Evolutionary conservation across 2,329 filamentous ascomycete genomes (phyloP), one percentile per base, ranked within the genome.

Genomic region (Hypocreales sp.): DNA sequence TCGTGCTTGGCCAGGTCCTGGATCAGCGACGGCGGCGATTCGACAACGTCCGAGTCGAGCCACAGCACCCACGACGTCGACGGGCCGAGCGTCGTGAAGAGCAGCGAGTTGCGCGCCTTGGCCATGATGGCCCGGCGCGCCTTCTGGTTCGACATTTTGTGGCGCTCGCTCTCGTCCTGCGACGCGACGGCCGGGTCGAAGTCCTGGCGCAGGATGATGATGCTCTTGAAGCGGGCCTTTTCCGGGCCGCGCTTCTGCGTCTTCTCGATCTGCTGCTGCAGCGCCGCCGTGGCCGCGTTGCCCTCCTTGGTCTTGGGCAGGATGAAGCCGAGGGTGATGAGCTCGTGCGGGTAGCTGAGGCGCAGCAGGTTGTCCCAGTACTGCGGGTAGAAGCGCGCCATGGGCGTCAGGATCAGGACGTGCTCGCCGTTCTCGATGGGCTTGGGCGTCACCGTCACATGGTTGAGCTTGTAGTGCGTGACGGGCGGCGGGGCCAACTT

Each of bases 271-370:
- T 83, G 78, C 31, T 77, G 75, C 55, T 98, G 86, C 29, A 98
- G 61, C 21, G 79, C 75, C 6, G 73, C 60, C 11, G 84, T 90
- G 3, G 90, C 90, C 16, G 74, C 64, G 51, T 95, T 92, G 32
- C 90, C 90, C 41, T 94, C 86, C 47, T 79, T 79, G 25, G 76
- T 92, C 58, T 92, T 92, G 28, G 90, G 90, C 16, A 93, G 75
- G 47, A 98, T 95, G 58, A 95, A 98, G 21, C 83, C 90, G 16
- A 98, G 64, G 1, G 83, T 92, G 46, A 98, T 92, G 36, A 95
- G 71, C 33, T 93, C 80, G 56, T 94, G 90, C 4, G 90, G 90
- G 50, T 95, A 98, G 44, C 58, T 67, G 30, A 98, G 67, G 47
- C 72, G 72, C 39, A 86, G 51, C 16, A 98, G 64, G 44, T 95